A percentile compares a stretch with the other conserved stretches of the same genome.
Conservation (phyloP, 2,329 filamentous ascomycete genomes). For the Colletotrichum tanaceti region DNA sequence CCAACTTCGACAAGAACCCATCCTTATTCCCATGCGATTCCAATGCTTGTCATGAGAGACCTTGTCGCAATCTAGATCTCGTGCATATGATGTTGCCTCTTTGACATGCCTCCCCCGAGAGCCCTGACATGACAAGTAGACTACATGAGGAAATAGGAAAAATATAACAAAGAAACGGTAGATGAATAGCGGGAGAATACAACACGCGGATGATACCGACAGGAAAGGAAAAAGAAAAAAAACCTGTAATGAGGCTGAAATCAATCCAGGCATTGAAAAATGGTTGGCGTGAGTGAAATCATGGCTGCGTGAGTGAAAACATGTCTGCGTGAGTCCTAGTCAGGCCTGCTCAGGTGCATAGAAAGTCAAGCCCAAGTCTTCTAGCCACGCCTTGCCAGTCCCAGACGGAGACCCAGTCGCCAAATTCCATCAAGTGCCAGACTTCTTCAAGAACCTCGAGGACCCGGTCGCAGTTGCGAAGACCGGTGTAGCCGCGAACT, state of each 20-base stretch:
- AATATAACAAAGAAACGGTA: background rate
- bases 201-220: slow-evolving; percentile 35
- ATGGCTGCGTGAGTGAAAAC: background rate
- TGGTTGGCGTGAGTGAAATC: too few species aligned
- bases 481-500: slow-evolving; percentile 68
- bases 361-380: slow-evolving; percentile 66
- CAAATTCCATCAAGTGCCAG: slow-evolving; percentile 69
- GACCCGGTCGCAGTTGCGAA: slow-evolving; percentile 68
- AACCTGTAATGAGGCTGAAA: background rate
- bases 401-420: slow-evolving; percentile 70
- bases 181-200: slow-evolving; percentile 30
- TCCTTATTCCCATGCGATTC: background rate
- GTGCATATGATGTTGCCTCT: slow-evolving; percentile 23
- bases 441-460: slow-evolving; percentile 66
- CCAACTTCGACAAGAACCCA: too few species aligned
- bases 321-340: background rate
- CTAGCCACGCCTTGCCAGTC: slow-evolving; percentile 71
- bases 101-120: slow-evolving; percentile 27
- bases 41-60: background rate
- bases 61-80: slow-evolving; percentile 13
- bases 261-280: too few species aligned
- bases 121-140: slow-evolving; percentile 14
- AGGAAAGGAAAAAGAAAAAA: slow-evolving; percentile 17
- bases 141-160: slow-evolving; percentile 1
- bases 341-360: slow-evolving; percentile 56